Evolutionary conservation across 139 green algal species (phyloP).

Genomic region (Tetradesmus obliquus): DNA sequence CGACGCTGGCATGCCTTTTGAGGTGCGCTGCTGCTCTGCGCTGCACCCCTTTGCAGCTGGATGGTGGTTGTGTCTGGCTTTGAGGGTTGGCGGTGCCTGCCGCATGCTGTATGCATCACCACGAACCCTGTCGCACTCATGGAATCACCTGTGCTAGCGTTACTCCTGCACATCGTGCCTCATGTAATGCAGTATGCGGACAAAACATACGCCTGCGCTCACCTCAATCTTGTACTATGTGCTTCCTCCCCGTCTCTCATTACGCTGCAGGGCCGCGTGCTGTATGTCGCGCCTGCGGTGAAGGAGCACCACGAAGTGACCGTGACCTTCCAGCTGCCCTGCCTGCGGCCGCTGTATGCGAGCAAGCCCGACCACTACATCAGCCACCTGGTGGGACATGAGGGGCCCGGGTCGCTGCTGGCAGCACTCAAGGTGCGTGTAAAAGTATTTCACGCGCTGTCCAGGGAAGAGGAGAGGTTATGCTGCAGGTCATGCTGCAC

Average conservation of each 20-base stretch:
- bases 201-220: too few relatives aligned
- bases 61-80: neutral
- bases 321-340: conserved; percentile 89
- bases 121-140: too few relatives aligned
- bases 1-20: conserved; percentile 41
- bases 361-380: conserved; percentile 94
- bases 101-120: too few relatives aligned
- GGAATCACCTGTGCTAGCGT: too few relatives aligned
- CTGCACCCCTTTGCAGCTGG: conserved; percentile 51
- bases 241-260: too few relatives aligned
- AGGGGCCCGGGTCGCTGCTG: conserved; percentile 87
- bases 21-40: conserved; percentile 18
- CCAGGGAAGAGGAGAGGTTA: neutral
- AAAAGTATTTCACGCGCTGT: neutral
- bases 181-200: too few relatives aligned
- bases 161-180: too few relatives aligned
- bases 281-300: conserved; percentile 83
- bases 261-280: conserved; percentile 60
- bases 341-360: conserved; percentile 74
- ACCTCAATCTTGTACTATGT: too few relatives aligned
- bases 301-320: conserved; percentile 85
- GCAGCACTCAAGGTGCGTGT: conserved; percentile 81
- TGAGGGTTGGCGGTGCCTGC: too few relatives aligned
- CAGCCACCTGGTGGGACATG: conserved; percentile 94
- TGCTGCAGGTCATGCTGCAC: neutral